Conservation (phyloP, 371 early-diverging fungal species). For the Mucor irregularis region DNA sequence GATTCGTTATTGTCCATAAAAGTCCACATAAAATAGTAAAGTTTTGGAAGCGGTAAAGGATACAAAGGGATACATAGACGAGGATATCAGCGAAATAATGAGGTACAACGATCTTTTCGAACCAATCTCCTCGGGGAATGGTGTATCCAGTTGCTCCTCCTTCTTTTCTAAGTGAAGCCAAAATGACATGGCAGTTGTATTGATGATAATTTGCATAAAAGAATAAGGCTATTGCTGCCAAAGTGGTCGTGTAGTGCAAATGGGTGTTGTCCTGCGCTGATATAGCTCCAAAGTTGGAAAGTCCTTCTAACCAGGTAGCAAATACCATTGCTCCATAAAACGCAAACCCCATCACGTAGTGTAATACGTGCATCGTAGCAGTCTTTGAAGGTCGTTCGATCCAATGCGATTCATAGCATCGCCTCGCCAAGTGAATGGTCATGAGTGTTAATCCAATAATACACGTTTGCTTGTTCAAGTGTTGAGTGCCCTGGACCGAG, state of each 20-base stretch:
- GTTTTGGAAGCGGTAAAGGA: conserved; percentile 34
- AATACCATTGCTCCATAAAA: conserved; percentile 65
- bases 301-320: conserved; percentile 50
- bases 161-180: conserved; percentile 55
- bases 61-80: conserved; percentile 58
- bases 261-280: not conserved
- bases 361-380: conserved; percentile 69
- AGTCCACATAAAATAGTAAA: conserved; percentile 42
- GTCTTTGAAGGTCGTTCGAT: conserved; percentile 55
- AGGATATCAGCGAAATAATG: conserved; percentile 79
- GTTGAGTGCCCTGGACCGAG: conserved; percentile 2
- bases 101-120: conserved; percentile 63
- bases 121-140: conserved; percentile 76
- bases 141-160: conserved; percentile 37
- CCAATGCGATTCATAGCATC: conserved; percentile 66
- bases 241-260: not conserved
- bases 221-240: conserved; percentile 31
- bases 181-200: conserved; percentile 62
- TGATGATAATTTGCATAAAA: conserved; percentile 65
- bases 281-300: conserved; percentile 22
- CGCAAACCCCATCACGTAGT: conserved; percentile 67
- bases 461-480: conserved; percentile 21
- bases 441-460: conserved; percentile 50
- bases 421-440: conserved; percentile 54
- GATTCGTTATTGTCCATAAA: conserved; percentile 61